Evolutionary conservation across 116 monocot genomes (phyloP), one percentile per base, ranked within the genome.

Genomic region (Cymodocea nodosa): DNA sequence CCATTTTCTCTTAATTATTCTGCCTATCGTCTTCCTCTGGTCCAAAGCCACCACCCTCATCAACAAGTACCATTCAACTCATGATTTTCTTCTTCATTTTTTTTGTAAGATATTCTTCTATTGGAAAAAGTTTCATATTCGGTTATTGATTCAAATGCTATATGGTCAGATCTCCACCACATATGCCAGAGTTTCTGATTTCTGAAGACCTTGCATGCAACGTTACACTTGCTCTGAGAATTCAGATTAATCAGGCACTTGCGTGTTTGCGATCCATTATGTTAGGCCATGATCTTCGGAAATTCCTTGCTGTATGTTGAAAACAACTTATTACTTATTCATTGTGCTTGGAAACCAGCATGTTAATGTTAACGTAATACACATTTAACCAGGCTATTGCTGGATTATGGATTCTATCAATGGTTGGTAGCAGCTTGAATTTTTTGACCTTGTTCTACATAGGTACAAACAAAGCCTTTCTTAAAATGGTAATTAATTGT

Each of bases 401-500:
- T 72, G 80, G 92, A 1, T 66, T 92, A 65, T 92, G 87, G 87
- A 59, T 87, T 68, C 18, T 87, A 17, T 87, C 92, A 13, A 68
- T 81, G 37, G 5, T 85, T 34, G 92, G 92, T 0, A 77, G 67
- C 35, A 82, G 72, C 62, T 85, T 51, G 78, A 85, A 78, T 64
- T 82, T 91, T 67, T 57, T 87, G 75, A 87, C 87, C 16, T 67
- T 87, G 66, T 84, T 79, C 23, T 90, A 89, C 54, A 83, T 85
- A 59, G 80, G 89, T 89, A 78, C 30, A 11, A 44, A 4, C 44
- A 8, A 44, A 44, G 44, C 5, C 44, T 30, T 44, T 44, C 44
- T 44, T 8, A 44, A 44, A 6, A 11, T 44, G 22, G 39, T 1
- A 23, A 37, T 17, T 4, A 23, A 37, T 17, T 37, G 19, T 44